Evolutionary conservation across 129 eudicot genomes (phyloP).

Genomic region (Helichrysum umbraculigerum): DNA sequence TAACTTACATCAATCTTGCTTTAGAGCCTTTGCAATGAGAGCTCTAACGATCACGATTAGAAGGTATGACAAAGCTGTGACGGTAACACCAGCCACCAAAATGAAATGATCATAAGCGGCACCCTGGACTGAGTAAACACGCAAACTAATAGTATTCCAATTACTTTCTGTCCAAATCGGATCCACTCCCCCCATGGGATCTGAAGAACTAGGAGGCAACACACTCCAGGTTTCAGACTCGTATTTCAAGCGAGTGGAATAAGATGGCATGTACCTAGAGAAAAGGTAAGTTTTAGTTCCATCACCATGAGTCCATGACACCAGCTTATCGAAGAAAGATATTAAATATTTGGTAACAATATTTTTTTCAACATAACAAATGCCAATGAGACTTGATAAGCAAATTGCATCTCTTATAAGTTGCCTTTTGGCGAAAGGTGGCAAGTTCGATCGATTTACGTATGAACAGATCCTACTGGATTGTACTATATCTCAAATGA

Average conservation of each 20-base stretch:
- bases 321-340: background rate
- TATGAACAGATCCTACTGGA: background rate
- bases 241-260: conserved; percentile 80
- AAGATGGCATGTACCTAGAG: conserved; percentile 86
- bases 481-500: background rate
- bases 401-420: background rate
- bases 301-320: background rate
- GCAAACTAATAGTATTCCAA: conserved; percentile 66
- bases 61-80: conserved; percentile 65
- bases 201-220: conserved; percentile 67
- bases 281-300: conserved; percentile 14
- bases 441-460: background rate
- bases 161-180: conserved; percentile 97
- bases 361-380: background rate
- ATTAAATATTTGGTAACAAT: background rate
- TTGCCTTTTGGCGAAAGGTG: background rate
- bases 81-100: conserved; percentile 55
- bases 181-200: conserved; percentile 58
- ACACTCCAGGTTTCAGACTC: conserved; percentile 70
- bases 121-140: conserved; percentile 63
- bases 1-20: conserved; percentile 59
- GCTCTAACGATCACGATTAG: conserved; percentile 47
- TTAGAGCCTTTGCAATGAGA: conserved; percentile 64
- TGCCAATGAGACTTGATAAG: background rate
- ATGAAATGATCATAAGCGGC: conserved; percentile 56